These are phyloP conservation scores for Viridothelium virens DNA, from an alignment of 495 filamentous ascomycete species.

Conservation along the genomic window DNA sequence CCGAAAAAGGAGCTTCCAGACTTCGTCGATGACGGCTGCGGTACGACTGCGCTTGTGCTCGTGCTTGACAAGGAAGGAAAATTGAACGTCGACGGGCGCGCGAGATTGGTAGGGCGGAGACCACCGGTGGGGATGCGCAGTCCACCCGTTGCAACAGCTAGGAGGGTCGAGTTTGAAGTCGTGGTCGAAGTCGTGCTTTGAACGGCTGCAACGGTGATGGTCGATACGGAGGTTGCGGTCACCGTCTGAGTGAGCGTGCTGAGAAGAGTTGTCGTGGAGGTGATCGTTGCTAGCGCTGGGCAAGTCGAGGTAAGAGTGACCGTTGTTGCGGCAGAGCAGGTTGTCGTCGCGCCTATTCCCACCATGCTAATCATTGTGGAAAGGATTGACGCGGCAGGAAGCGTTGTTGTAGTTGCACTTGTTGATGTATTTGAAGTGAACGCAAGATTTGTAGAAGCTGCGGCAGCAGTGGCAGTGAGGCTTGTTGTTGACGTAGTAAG, in stretches of 20 bases:
- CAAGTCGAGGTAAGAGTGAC: not conserved
- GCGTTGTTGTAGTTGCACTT: not conserved
- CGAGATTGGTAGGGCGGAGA: not conserved
- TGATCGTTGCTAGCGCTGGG: not conserved
- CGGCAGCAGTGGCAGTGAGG: not conserved
- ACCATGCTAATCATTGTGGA: not conserved
- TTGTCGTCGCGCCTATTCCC: not conserved
- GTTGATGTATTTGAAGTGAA: not conserved
- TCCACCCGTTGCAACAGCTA: not conserved
- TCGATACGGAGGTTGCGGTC: not conserved
- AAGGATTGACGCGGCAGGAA: not conserved
- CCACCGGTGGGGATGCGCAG: not conserved
- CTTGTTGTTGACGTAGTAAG: not conserved
- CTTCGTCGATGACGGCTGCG: not conserved
- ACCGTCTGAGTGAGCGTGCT: slow-evolving; percentile 5
- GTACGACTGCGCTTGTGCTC: not conserved
- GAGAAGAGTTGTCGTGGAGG: not conserved
- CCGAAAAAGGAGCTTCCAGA: not conserved
- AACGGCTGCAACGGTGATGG: not conserved
- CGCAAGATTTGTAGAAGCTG: not conserved
- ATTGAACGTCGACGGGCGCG: not conserved
- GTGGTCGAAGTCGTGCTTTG: not conserved
- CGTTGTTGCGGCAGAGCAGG: not conserved
- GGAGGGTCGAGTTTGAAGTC: not conserved
- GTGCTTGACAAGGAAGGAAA: not conserved